Conservation (phyloP, 192 early-diverging fungal species). For the Podila clonocystis region DNA sequence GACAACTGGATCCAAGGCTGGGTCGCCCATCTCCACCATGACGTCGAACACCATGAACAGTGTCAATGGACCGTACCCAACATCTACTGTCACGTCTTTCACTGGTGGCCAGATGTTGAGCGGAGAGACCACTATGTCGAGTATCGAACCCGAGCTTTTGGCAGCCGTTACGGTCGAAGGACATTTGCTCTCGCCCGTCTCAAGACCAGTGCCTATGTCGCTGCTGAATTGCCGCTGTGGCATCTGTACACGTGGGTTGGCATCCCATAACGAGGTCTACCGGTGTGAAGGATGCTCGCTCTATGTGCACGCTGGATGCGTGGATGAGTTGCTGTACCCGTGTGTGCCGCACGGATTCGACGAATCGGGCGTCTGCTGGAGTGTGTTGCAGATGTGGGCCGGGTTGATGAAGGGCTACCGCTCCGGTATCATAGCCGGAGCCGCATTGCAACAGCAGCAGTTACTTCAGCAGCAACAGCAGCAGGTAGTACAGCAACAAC, state of each 20-base stretch:
- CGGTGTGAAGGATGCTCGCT: constrained; percentile 55
- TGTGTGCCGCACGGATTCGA: constrained; percentile 71
- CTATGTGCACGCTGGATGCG: constrained; percentile 58
- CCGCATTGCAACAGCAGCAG: constrained; percentile 28
- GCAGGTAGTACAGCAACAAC: constrained; percentile 7
- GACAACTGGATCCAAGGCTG: neutral
- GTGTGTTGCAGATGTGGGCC: constrained; percentile 80
- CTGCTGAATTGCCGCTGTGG: constrained; percentile 32
- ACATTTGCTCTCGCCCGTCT: constrained; percentile 19
- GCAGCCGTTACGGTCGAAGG: constrained; percentile 21
- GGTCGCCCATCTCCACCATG: constrained; percentile 34
- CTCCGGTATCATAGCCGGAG: constrained; percentile 57
- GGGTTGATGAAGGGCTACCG: constrained; percentile 80
- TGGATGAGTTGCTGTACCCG: constrained; percentile 61
- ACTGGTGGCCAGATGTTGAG: neutral
- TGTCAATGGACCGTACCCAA: constrained; percentile 34
- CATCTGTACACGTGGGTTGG: constrained; percentile 20
- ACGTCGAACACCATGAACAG: constrained; percentile 48
- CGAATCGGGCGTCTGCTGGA: constrained; percentile 70
- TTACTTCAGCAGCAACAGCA: constrained; percentile 12
- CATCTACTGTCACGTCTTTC: neutral
- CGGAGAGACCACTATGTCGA: neutral
- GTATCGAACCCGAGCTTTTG: neutral
- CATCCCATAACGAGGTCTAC: constrained; percentile 18
- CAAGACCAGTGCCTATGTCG: constrained; percentile 23